These are phyloP conservation scores for Exophiala sideris DNA, from an alignment of 2,329 filamentous ascomycete genomes.

Conservation along the genomic window DNA sequence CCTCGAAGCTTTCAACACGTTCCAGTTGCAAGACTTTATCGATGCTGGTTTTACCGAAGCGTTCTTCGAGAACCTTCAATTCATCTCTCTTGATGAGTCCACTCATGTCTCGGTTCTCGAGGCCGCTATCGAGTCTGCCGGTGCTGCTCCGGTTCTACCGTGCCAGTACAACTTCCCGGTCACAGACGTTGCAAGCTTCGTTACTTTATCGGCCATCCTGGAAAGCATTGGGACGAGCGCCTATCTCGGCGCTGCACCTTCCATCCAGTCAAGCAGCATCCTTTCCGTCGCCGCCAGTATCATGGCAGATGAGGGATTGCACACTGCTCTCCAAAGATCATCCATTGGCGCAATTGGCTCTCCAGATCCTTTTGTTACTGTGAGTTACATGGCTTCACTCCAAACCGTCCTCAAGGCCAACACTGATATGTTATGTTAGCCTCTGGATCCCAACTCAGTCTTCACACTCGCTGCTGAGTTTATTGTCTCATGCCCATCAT, in stretches of 20 bases:
- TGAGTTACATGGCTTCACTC: neutral
- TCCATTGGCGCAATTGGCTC: conserved; percentile 58
- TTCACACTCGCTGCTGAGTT: conserved; percentile 72
- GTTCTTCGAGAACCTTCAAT: conserved; percentile 59
- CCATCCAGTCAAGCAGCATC: conserved; percentile 58
- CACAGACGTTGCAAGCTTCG: conserved; percentile 53
- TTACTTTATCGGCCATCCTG: conserved; percentile 65
- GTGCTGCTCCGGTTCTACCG: conserved; percentile 62
- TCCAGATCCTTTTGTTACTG: conserved; percentile 66
- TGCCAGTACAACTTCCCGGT: conserved; percentile 71
- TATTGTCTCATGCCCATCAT: conserved; percentile 66
- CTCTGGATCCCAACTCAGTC: conserved; percentile 65
- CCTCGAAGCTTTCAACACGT: conserved; percentile 65
- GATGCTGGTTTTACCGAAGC: conserved; percentile 56
- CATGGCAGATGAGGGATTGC: conserved; percentile 64
- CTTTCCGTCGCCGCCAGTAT: conserved; percentile 67
- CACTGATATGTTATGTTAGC: conserved; percentile 23
- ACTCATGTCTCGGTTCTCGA: conserved; percentile 61
- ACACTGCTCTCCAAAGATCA: conserved; percentile 68
- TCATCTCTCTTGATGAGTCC: conserved; percentile 61
- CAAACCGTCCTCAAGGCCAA: neutral
- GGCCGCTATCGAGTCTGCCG: conserved; percentile 58
- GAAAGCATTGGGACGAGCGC: conserved; percentile 51
- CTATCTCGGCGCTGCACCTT: conserved; percentile 65
- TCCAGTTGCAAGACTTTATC: conserved; percentile 62